Percentiles rank a stretch among this genome's conserved stretches.
Evolutionary conservation across 1,284 basidiomycete species (phyloP).

Genomic region (Malassezia restricta): DNA sequence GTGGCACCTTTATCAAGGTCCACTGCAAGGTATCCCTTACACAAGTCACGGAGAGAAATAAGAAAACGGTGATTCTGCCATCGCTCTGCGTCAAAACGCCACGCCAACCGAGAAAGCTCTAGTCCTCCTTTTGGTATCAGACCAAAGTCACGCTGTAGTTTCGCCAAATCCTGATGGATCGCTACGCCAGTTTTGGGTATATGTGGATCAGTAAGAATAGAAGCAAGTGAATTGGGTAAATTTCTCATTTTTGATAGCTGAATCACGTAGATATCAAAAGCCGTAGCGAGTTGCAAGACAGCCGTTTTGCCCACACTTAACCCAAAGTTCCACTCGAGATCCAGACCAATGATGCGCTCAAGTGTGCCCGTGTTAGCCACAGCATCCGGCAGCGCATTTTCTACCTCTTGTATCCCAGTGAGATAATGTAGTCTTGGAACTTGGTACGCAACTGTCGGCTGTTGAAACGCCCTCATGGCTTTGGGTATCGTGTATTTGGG

Average conservation of each 20-base stretch:
- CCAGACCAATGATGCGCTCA: constrained; percentile 22
- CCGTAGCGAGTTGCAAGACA: constrained; percentile 23
- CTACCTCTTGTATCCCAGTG: constrained; percentile 15
- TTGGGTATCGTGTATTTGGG: background rate
- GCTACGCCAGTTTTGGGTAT: constrained; percentile 32
- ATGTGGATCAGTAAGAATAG: constrained; percentile 18
- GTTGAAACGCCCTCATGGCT: background rate
- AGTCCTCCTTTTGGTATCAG: constrained; percentile 19
- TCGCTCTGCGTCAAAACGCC: constrained; percentile 16
- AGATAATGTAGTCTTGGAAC: constrained; percentile 20
- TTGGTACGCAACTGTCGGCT: background rate
- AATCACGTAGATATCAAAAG: constrained; percentile 21
- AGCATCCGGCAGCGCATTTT: constrained; percentile 13
- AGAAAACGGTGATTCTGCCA: constrained; percentile 18
- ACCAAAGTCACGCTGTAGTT: constrained; percentile 29
- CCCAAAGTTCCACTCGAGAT: constrained; percentile 30
- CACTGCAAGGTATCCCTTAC: constrained; percentile 22
- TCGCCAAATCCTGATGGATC: constrained; percentile 25
- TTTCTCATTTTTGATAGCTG: constrained; percentile 22
- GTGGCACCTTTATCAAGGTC: constrained; percentile 24
- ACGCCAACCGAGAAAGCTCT: constrained; percentile 25
- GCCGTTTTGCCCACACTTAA: constrained; percentile 17
- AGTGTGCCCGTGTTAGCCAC: constrained; percentile 1
- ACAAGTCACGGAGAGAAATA: constrained; percentile 29
- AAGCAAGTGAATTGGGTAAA: constrained; percentile 11